Base-by-base conservation (phyloP, 2,329 filamentous ascomycete genomes). In the Cadophora sp. region DNA sequence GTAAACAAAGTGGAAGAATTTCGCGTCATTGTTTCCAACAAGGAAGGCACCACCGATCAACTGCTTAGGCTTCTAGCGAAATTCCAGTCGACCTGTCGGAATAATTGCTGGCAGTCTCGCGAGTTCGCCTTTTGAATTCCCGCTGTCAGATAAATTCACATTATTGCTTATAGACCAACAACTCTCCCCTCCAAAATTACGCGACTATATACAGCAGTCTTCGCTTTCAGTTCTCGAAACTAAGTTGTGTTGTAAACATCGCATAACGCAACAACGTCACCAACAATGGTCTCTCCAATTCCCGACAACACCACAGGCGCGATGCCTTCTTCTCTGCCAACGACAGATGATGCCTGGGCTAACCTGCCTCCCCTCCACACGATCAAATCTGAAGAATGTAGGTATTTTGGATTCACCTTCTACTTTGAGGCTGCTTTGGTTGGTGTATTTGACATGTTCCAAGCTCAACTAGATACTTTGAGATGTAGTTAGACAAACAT, bases 301-400 rank as follows among this genome's bases (percentile, higher is more conserved):
- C n/a, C 36, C 13, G 43, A 43, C 7, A 58, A 43, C 7, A 13
- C 3, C 33, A 13, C 6, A 9, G 27, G 36, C 33, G 36, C 36
- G 11, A 58, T 20, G 20, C 20, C 53, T 14, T 43, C 33, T 9
- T 24, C 33, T 41, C 33, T 41, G 27, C 18, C 50, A 16, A n/a
- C 20, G 11, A 20, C 20, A 43, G 55, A 58, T 0, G 18, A 58
- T 43, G 18, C 24, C n/a, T 58, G 55, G 55, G 55, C 55, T 1
- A 41, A 18, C n/a, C 11, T 58, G 13, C 55, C 55, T 43, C 55
- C 55, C 18, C 20, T 58, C 3, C n/a, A 58, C 27, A 58, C 55
- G 8, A 58, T 58, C 20, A 58, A 58, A 13, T 3, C 33, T 18
- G 55, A 58, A 58, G 55, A 58, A 39, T 24, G 55, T 58, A 18